Evolutionary conservation across 2,329 filamentous ascomycete species (phyloP).

Genomic region (Penicillium sp.): DNA sequence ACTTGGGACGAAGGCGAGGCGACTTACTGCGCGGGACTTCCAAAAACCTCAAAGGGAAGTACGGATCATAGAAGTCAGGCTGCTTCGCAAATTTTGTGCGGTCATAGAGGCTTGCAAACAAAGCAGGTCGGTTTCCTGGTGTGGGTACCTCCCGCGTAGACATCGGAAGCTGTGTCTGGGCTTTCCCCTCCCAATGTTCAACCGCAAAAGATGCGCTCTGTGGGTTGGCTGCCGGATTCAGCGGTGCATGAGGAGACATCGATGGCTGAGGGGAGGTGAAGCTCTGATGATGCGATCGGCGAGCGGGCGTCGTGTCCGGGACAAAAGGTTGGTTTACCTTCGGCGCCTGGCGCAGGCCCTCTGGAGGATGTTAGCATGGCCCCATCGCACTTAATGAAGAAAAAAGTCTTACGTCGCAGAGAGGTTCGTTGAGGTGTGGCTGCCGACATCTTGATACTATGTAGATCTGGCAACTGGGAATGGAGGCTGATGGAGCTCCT

Average conservation of each 20-base stretch:
- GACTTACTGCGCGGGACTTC: slow-evolving; percentile 42
- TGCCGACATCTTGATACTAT: slow-evolving; percentile 22
- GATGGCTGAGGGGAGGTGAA: slow-evolving; percentile 39
- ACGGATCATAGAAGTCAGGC: slow-evolving; percentile 43
- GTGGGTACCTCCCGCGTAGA: slow-evolving; percentile 45
- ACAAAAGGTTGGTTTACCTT: slow-evolving; percentile 44
- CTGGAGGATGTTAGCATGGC: slow-evolving; percentile 27
- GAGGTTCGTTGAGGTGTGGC: slow-evolving; percentile 28
- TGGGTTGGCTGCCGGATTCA: slow-evolving; percentile 35
- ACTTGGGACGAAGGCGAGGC: not conserved
- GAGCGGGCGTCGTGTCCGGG: slow-evolving; percentile 40
- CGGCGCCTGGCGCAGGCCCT: slow-evolving; percentile 44
- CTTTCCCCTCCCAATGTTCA: slow-evolving; percentile 43
- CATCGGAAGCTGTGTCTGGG: slow-evolving; percentile 41
- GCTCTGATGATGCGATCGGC: slow-evolving; percentile 36
- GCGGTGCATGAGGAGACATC: slow-evolving; percentile 25
- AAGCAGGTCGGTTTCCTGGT: slow-evolving; percentile 45
- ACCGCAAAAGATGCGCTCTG: slow-evolving; percentile 33
- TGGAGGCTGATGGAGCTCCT: not conserved
- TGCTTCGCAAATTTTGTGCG: slow-evolving; percentile 35
- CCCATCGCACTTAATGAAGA: not conserved
- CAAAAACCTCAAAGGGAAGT: slow-evolving; percentile 39
- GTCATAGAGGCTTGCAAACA: slow-evolving; percentile 34
- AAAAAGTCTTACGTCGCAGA: slow-evolving; percentile 23
- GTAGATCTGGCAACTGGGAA: slow-evolving; percentile 2